Base-by-base conservation (phyloP, 2,329 filamentous ascomycete genomes). In the Fusarium penzigii region DNA sequence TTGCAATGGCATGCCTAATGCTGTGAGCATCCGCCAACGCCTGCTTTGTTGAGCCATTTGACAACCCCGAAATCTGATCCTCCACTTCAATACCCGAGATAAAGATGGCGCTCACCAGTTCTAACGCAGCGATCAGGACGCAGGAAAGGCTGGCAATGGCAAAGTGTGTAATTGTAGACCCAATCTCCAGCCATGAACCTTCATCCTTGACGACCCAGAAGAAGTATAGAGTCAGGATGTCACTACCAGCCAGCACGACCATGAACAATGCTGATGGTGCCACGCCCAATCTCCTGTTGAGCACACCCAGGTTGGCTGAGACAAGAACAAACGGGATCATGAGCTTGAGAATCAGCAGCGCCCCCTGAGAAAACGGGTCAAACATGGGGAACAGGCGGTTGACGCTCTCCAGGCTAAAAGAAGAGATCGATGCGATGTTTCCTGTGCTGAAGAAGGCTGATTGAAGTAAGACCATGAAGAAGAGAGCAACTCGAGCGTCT, bases 151-250 rank as follows among this genome's bases (percentile, higher is more conserved):
- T 97, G 16, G 92, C 93, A 74, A 99, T 97, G 55, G 86, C 85
- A 72, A 97, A 99, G 70, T 97, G 92, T 66, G 85, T 96, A 61
- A 99, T 99, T 4, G 91, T 97, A 29, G 91, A 96, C 32, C 94
- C 94, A 68, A 99, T 99, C 69, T 99, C 94, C 53, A 99, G 75
- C 94, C 94, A 99, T 17, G 89, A 94, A 0, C 94, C 94, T 69
- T 99, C 94, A 63, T 99, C 94, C 65, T 89, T 89, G 42, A 99
- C 94, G 64, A 96, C 90, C 85, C 90, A 99, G 75, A 99, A 99
- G 77, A 99, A 99, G 65, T 94, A 90, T 47, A 99, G 79, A 4
- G 94, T 97, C 69, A 97, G 80, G 45, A 96, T 84, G 68, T 99
- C 94, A 55, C 89, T 92, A 46, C 95, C 84, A 1, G 89, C 89